These are phyloP conservation scores for Stagonosporopsis cucurbitacearum DNA, from an alignment of 2,329 filamentous ascomycete genomes.

Conservation along the genomic window DNA sequence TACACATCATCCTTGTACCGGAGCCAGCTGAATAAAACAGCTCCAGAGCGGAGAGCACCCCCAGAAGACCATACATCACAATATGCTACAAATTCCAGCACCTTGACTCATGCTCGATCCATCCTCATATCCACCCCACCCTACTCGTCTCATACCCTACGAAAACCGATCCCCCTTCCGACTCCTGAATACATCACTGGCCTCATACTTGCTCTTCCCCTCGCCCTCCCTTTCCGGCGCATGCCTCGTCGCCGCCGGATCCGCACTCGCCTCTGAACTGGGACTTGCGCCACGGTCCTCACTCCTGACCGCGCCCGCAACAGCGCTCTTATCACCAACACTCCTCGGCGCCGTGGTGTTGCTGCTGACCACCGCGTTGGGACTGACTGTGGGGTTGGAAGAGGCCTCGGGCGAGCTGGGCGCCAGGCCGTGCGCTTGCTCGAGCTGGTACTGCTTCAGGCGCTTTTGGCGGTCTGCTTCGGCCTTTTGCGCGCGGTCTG, in stretches of 20 bases:
- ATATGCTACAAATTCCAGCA: slow-evolving; percentile 13
- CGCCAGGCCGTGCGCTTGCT: slow-evolving; percentile 26
- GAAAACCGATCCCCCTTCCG: slow-evolving; percentile 84
- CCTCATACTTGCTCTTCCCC: slow-evolving; percentile 92
- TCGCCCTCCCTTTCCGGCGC: slow-evolving; percentile 71
- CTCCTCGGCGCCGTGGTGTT: slow-evolving; percentile 21
- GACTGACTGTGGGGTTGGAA: slow-evolving; percentile 19
- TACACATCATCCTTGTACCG: not conserved
- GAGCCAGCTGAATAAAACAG: not conserved
- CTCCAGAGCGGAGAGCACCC: not conserved
- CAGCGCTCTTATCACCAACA: slow-evolving; percentile 14
- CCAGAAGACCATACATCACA: not conserved
- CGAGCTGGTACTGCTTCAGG: slow-evolving; percentile 40
- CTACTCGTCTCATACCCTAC: slow-evolving; percentile 28
- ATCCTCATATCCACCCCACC: slow-evolving; percentile 16
- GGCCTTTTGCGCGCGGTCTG: slow-evolving; percentile 78
- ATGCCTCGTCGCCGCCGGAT: slow-evolving; percentile 87
- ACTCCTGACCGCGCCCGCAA: slow-evolving; percentile 15
- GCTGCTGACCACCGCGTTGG: slow-evolving; percentile 16
- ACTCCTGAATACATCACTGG: slow-evolving; percentile 74
- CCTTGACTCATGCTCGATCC: not conserved
- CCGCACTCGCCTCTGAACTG: slow-evolving; percentile 73
- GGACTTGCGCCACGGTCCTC: slow-evolving; percentile 57
- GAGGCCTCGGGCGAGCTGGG: not conserved
- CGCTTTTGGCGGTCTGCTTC: slow-evolving; percentile 52